Evolutionary conservation across 805 yeast genomes (phyloP), one percentile per base, ranked within the genome.

Genomic region (Nakazawaea molendinolei): DNA sequence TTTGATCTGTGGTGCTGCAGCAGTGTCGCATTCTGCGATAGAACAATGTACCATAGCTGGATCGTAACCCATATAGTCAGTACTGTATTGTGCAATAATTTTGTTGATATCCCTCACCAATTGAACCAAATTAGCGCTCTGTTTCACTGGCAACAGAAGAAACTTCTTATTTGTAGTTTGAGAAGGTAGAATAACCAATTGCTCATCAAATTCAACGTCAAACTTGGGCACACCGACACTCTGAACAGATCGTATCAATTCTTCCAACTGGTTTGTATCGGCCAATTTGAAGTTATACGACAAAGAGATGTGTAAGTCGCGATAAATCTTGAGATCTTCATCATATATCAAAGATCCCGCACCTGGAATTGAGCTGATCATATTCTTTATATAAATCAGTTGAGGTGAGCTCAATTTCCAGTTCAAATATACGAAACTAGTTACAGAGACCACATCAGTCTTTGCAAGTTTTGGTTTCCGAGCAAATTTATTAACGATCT

Each of bases 301-400:
- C 23, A 36, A 22, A 3, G 39, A 36, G 9, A 36, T 31, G 19
- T 36, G 39, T 15, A 36, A 24, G 14, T 21, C 28, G 8, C 20
- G 28, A 13, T 23, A 5, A 14, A 28, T 18, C 18, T 27, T 28
- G 17, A 28, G 22, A 3, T 23, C 21, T 15, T 14, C 18, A 16
- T 34, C 22, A 13, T 28, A 5, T 7, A 34, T 8, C 16, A 34
- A 22, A 3, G 31, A 14, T 15, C 13, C 10, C 5, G 13, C 19
- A 8, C 17, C 5, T 13, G 13, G 28, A 13, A 13, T 25, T n/a
- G n/a, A n/a, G 16, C 14, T 25, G 16, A 12, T 14, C 28, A 25
- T 3, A 3, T 7, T 5, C 5, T 14, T 5, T 13, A 25, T 25
- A 9, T 23, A 10, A 23, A 10, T 13, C 10, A 8, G 10, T n/a